phyloP scores from a whole-genome alignment of 306 rosid species.

The Medicago truncatula region DNA sequence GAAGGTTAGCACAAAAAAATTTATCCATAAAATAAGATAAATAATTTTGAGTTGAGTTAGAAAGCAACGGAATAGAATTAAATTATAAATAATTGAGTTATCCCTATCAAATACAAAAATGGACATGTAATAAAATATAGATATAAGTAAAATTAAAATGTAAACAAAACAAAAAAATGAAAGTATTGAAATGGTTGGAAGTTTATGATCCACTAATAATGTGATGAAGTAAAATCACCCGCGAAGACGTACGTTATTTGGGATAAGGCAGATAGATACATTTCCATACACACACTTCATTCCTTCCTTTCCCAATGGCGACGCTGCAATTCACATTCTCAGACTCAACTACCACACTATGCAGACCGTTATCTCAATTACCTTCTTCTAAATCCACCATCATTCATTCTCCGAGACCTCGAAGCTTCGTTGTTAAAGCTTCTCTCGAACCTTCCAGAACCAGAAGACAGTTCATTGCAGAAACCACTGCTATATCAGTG shows the following conservation, averaged over 20 bases:
- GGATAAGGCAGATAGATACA: constrained; percentile 54
- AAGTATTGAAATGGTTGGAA: constrained; percentile 6
- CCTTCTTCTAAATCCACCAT: constrained; percentile 34
- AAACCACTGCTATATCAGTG: constrained; percentile 65
- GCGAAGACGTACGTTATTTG: constrained; percentile 33
- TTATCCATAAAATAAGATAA: no score
- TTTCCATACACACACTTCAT: neutral
- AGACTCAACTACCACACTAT: constrained; percentile 42
- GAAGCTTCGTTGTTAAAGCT: constrained; percentile 56
- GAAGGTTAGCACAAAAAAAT: no score
- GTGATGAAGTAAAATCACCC: constrained; percentile 37
- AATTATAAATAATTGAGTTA: no score
- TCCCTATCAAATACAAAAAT: no score
- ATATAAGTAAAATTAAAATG: no score
- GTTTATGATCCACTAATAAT: constrained; percentile 30
- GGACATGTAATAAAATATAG: neutral
- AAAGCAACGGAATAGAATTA: no score
- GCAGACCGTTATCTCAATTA: constrained; percentile 54
- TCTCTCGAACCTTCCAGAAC: constrained; percentile 33
- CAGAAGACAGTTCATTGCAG: constrained; percentile 71
- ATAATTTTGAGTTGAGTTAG: no score
- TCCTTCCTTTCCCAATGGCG: constrained; percentile 53
- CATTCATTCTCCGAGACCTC: constrained; percentile 43
- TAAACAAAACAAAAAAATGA: no score
- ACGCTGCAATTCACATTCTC: constrained; percentile 66